Base-by-base conservation (phyloP, 139 green algal genomes). In the Picochlorum sp. region DNA sequence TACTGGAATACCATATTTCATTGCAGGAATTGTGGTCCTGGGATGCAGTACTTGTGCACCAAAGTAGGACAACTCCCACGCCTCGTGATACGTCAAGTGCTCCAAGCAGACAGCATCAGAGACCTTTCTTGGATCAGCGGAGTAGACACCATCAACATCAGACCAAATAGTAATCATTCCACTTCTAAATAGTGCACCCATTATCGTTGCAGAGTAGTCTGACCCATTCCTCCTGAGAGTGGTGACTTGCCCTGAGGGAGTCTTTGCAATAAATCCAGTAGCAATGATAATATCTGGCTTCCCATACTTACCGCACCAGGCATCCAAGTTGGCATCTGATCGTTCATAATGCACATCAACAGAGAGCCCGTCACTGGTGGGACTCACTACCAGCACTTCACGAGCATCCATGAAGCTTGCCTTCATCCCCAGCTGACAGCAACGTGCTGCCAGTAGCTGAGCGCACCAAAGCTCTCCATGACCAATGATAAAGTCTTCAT, bases 1-100 rank as follows among this genome's bases (percentile, higher is more conserved):
- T 68, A 98, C 91, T 55, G 91, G 91, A 56, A 97, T 96, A 72
- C 59, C 52, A 76, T 89, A 92, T 68, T 84, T 84, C 85, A 97
- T 96, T 54, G 88, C 91, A 1, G 91, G 91, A 52, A 96, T 74
- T 3, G 91, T 98, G 32, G 91, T 97, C 53, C 89, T 76, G 20
- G 91, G 91, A 78, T 98, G 91, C 72, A 98, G 81, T 65, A 98
- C 91, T 45, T 94, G 96, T 54, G 91, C 91, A 36, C 91, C 91
- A 76, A 98, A 98, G 78, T 98, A 98, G 16, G 74, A 81, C 73
- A 98, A 70, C 83, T 98, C 91, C 90, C 91, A 97, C 0, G 91
- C 91, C 75, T 98, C 91, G 56, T 97, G 81, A 67, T 98, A 98
- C 13, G 84, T 86, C 72, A 94, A 72, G 54, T 25, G 47, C 32